Conservation (phyloP, 257 asterid species). For the Solanum clarkiae region DNA sequence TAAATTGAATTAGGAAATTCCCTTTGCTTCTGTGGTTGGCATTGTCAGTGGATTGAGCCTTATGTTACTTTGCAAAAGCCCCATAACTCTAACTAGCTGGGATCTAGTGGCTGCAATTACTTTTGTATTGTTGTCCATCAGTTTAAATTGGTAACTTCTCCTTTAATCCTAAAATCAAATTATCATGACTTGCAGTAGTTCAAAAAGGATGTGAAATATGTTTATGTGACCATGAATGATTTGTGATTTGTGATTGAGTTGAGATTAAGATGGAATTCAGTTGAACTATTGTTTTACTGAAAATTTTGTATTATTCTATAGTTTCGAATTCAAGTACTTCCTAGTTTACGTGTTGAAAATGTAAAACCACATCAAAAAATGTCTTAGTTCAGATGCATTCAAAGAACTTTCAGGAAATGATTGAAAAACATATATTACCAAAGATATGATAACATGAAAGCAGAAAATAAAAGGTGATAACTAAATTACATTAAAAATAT, state of each 20-base stretch:
- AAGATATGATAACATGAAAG: neutral
- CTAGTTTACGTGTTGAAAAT: neutral
- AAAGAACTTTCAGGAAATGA: neutral
- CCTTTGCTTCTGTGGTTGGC: neutral
- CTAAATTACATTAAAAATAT: neutral
- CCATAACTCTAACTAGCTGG: neutral
- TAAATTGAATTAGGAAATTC: neutral
- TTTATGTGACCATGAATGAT: neutral
- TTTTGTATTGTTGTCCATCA: neutral
- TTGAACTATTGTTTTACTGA: neutral
- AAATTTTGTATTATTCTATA: neutral
- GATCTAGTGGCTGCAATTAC: neutral
- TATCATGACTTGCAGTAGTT: neutral
- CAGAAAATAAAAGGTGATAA: neutral
- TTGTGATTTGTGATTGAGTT: neutral
- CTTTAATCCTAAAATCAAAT: neutral
- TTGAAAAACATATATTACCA: neutral
- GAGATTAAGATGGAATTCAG: neutral
- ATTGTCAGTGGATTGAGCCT: neutral
- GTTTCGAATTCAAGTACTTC: neutral
- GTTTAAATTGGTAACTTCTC: neutral
- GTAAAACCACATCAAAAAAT: neutral
- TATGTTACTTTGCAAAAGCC: neutral
- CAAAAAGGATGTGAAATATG: neutral
- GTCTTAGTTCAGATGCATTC: neutral